phyloP scores from a whole-genome alignment of 805 yeast genomes.

The Teunomyces lycoperdinae region DNA sequence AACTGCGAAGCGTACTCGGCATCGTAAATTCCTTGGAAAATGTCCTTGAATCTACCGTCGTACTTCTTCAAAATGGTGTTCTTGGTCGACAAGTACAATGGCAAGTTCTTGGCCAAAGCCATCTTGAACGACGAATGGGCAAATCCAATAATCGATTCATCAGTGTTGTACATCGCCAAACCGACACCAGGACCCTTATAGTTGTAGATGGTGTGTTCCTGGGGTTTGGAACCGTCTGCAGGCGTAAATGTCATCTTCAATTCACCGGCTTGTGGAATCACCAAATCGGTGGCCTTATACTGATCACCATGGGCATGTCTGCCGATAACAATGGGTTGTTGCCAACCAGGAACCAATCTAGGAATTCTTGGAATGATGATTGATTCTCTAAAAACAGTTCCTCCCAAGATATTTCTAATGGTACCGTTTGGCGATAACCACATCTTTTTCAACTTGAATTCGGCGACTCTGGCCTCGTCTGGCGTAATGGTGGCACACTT shows the following conservation, averaged over 20 bases:
- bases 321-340: constrained; percentile 92
- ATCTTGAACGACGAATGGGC: constrained; percentile 91
- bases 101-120: constrained; percentile 75
- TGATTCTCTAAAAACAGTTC: constrained; percentile 96
- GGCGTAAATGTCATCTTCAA: constrained; percentile 78
- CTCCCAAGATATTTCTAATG: constrained; percentile 91
- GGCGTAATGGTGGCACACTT: constrained; percentile 99
- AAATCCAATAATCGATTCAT: constrained; percentile 83
- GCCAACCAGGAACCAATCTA: constrained; percentile 87
- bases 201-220: constrained; percentile 61
- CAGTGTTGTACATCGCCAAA: constrained; percentile 93
- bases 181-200: constrained; percentile 78
- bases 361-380: constrained; percentile 89
- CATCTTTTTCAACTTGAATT: constrained; percentile 89
- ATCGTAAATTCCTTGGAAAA: constrained; percentile 79
- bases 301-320: constrained; percentile 98
- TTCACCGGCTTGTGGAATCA: constrained; percentile 76
- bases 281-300: constrained; percentile 87
- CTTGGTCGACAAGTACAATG: constrained; percentile 85
- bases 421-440: constrained; percentile 98
- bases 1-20: constrained; percentile 64
- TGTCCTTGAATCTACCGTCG: constrained; percentile 95
- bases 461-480: constrained; percentile 91
- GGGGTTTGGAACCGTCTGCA: constrained; percentile 53
- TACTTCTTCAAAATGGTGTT: constrained; percentile 92